A percentile compares a stretch with the other conserved stretches of the same genome.
These are phyloP conservation scores for Amylocarpus encephaloides DNA, from an alignment of 2,329 filamentous ascomycete species.

Conservation along the genomic window DNA sequence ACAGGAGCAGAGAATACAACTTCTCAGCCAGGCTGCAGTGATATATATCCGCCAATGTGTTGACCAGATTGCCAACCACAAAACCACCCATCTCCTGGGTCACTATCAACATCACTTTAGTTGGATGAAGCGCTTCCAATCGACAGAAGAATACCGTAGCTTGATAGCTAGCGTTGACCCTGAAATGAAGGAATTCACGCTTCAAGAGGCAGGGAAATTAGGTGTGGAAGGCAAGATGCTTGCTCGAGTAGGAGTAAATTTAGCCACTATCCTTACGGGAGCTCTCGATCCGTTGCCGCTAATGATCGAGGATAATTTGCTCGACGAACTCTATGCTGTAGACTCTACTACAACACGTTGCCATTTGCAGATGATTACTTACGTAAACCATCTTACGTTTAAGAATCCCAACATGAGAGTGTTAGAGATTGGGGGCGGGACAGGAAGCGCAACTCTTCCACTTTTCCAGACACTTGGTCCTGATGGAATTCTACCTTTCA, in stretches of 20 bases:
- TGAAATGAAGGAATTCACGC: too few species aligned
- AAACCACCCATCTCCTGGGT: too few species aligned
- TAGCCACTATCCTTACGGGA: neutral
- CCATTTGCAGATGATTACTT: slow-evolving; percentile 11
- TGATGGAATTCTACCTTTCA: neutral
- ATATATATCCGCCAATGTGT: too few species aligned
- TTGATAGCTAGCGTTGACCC: neutral
- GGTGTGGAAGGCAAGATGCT: neutral
- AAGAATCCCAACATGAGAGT: slow-evolving; percentile 16
- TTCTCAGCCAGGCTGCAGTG: too few species aligned
- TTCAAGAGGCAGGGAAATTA: too few species aligned
- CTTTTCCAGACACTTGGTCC: slow-evolving; percentile 9
- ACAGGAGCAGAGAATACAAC: too few species aligned
- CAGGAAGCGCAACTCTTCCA: slow-evolving; percentile 17
- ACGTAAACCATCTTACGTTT: neutral
- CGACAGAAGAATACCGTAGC: too few species aligned
- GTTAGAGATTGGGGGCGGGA: slow-evolving; percentile 19
- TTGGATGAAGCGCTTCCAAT: too few species aligned
- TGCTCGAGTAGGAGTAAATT: neutral
- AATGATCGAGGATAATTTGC: neutral
- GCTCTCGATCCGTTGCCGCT: neutral
- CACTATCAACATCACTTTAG: too few species aligned
- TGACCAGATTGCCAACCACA: too few species aligned
- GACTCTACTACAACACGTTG: neutral
- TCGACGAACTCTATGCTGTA: neutral